phyloP scores from a whole-genome alignment of 768 basidiomycete genomes.

The Flagelloscypha sp. region DNA sequence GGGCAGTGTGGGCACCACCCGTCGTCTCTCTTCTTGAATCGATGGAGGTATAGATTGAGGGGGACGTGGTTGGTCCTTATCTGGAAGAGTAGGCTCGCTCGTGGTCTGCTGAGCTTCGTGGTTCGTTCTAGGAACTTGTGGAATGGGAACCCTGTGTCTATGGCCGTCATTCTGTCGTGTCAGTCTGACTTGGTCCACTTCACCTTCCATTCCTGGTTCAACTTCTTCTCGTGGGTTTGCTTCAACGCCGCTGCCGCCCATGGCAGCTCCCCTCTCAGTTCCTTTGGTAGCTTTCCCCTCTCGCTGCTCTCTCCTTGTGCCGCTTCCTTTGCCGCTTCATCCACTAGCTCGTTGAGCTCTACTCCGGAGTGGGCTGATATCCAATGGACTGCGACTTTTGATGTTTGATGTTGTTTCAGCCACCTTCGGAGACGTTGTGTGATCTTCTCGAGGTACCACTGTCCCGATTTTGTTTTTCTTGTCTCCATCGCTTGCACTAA shows the following conservation, averaged over 20 bases:
- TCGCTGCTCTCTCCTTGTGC: not conserved
- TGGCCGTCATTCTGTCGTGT: not conserved
- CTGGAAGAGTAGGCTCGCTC: slow-evolving; percentile 17
- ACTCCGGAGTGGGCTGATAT: not conserved
- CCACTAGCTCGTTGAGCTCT: not conserved
- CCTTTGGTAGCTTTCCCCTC: not conserved
- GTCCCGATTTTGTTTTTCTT: slow-evolving; percentile 4
- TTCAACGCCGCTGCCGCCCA: too few species aligned
- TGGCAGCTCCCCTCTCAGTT: too few species aligned
- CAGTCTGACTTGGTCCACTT: too few species aligned
- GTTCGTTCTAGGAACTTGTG: not conserved
- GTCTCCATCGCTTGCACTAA: slow-evolving; percentile 8
- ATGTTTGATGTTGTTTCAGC: too few species aligned
- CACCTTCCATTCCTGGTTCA: too few species aligned
- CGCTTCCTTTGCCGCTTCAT: slow-evolving; percentile 1
- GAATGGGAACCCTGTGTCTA: slow-evolving; percentile 1
- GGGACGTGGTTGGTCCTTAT: slow-evolving; percentile 21
- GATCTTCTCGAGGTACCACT: slow-evolving; percentile 7
- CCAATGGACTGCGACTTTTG: not conserved
- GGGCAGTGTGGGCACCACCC: slow-evolving; percentile 12
- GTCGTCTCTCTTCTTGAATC: slow-evolving; percentile 7
- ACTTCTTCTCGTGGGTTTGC: too few species aligned
- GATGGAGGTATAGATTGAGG: slow-evolving; percentile 18
- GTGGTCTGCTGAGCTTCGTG: slow-evolving; percentile 3
- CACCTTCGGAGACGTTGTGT: too few species aligned